Evolutionary conservation across 2,329 filamentous ascomycete genomes (phyloP), one percentile per base, ranked within the genome.

Genomic region (Pseudocercospora pini-densiflorae): DNA sequence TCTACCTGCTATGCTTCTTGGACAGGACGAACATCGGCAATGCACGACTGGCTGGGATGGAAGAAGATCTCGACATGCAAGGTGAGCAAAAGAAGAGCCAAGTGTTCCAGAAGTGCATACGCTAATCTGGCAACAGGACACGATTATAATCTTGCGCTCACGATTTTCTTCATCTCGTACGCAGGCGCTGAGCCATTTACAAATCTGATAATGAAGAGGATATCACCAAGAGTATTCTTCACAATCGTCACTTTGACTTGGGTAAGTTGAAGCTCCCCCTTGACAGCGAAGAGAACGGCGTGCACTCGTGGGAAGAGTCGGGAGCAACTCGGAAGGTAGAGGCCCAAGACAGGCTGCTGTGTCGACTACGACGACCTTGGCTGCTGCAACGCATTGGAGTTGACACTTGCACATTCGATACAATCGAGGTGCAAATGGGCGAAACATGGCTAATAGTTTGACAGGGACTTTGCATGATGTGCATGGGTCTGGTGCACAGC

Each of bases 121-220:
- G 19, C 51, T 55, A 12, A 55, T 3, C 5, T 4, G 24, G 10
- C 4, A 12, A 6, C 24, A 55, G 83, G 86, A 2, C 79, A 82
- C 5, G 83, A 91, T 75, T 97, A 93, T 81, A 94, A 94, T 77
- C 83, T 86, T 24, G 86, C 89, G 0, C 83, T 97, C 8, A 92
- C 90, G 36, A 90, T 97, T 72, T 97, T 97, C 81, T 97, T 97
- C 81, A 84, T 96, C 61, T 93, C 91, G 0, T 97, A 97, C 77
- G 86, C 92, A 1, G 79, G 93, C 29, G 93, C 92, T 69, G 92
- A 95, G 77, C 88, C 89, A 0, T 73, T 93, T 55, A 93, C 92
- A 67, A 95, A 96, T 76, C 83, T 95, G 53, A 79, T 96, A 23
- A 87, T 96, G 64, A 96, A 95, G 80, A 85, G 84, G 23, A 80